Evolutionary conservation across 2,329 filamentous ascomycete genomes (phyloP), one percentile per base, ranked within the genome.

Genomic region (Apiospora koreana): DNA sequence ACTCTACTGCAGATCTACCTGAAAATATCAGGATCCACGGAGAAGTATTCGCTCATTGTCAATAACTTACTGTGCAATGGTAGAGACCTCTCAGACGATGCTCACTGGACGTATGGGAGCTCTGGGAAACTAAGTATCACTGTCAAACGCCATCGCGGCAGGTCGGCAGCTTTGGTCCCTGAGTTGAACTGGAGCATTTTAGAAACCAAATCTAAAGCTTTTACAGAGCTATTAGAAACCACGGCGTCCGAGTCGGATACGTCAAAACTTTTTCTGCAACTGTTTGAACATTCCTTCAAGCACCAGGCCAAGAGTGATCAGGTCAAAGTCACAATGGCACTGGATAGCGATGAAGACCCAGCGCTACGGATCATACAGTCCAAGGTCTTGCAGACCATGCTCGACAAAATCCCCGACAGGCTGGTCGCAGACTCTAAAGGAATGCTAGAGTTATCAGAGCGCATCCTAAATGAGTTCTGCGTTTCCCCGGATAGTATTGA

Each of bases 361-460:
- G 71, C 89, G 3, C 77, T 76, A 5, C 83, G 84, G 4, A 80
- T 94, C 1, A 79, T 86, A 7, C 85, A 92, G 72, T 84, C 90
- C 6, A 89, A 89, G 66, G 80, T 93, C 0, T 83, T 93, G 9
- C 90, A 93, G 75, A 86, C 86, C 43, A 85, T 94, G 80, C 88
- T 93, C 79, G 86, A 88, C 31, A 85, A 83, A 64, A 86, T 91
- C 64, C 86, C 90, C 0, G 87, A 91, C 28, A 89, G 88, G 72
- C 84, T 94, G 16, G 86, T 92, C 41, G 86, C 85, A 42, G 87
- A 89, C 70, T 91, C 92, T 2, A 86, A 86, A 58, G 89, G 92
- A 74, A 84, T 93, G 8, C 81, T 94, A 1, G 86, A 89, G 64
- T 84, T 94, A 1, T 86, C 91, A 66, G 83, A 84, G 67, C 86